Conservation (phyloP, 1,139 yeast genomes). For the Zygoascus hellenicus region DNA sequence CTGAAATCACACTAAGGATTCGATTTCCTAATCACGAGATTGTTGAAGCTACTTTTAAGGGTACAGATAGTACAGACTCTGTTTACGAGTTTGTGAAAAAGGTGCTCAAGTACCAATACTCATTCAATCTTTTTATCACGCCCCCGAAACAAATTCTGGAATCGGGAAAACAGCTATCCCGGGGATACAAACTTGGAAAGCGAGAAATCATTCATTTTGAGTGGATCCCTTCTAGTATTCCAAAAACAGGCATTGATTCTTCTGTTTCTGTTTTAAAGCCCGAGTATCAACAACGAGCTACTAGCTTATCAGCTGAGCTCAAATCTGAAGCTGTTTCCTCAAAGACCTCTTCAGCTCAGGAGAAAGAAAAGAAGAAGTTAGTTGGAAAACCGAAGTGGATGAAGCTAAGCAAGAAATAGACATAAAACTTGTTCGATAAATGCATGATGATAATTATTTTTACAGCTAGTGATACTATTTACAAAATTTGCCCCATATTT, state of each 20-base stretch:
- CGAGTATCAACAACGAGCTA: conserved; percentile 18
- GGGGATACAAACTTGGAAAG: conserved; percentile 27
- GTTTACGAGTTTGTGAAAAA: conserved; percentile 27
- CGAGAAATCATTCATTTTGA: conserved; percentile 29
- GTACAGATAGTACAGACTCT: conserved; percentile 26
- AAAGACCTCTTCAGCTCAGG: conserved; percentile 1
- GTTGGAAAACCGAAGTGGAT: conserved; percentile 22
- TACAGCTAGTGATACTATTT: background rate
- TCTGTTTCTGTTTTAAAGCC: conserved; percentile 15
- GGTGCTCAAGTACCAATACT: conserved; percentile 19
- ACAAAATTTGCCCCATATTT: background rate
- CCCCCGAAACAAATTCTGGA: conserved; percentile 27
- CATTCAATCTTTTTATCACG: conserved; percentile 28
- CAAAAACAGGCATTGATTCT: background rate
- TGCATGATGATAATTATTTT: conserved; percentile 4
- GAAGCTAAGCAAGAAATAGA: conserved; percentile 20
- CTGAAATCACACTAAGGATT: conserved; percentile 24
- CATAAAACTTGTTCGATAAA: conserved; percentile 1
- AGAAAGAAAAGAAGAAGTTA: conserved; percentile 2
- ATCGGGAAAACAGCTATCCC: conserved; percentile 17
- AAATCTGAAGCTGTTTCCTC: conserved; percentile 15
- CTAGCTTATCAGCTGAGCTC: conserved; percentile 25
- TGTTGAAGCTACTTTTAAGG: conserved; percentile 28
- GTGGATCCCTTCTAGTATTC: conserved; percentile 23
- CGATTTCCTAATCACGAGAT: conserved; percentile 33